phyloP scores from a whole-genome alignment of 805 yeast species.

The Saturnispora halmiae region DNA sequence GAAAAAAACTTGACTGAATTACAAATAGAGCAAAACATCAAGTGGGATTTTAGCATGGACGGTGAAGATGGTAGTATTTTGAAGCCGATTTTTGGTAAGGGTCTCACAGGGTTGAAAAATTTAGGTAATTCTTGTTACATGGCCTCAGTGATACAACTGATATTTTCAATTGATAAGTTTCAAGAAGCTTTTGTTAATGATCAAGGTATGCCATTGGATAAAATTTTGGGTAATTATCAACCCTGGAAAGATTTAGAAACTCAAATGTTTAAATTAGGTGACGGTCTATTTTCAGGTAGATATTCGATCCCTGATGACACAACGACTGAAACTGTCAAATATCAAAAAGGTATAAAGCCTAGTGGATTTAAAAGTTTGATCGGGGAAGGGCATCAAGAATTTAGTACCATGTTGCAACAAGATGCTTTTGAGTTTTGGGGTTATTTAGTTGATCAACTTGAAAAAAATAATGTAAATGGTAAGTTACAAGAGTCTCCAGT shows the following conservation, averaged over 20 bases:
- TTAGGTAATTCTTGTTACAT: slow-evolving; percentile 91
- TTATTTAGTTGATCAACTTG: slow-evolving; percentile 56
- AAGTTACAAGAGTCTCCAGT: slow-evolving; percentile 35
- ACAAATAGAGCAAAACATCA: slow-evolving; percentile 85
- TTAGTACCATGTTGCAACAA: slow-evolving; percentile 81
- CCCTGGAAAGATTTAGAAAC: slow-evolving; percentile 62
- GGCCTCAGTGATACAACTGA: slow-evolving; percentile 68
- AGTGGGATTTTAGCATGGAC: slow-evolving; percentile 85
- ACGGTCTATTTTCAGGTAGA: slow-evolving; percentile 68
- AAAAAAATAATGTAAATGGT: slow-evolving; percentile 32
- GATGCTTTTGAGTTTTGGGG: slow-evolving; percentile 88
- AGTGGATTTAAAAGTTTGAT: slow-evolving; percentile 63
- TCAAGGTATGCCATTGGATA: slow-evolving; percentile 29
- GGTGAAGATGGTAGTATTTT: slow-evolving; percentile 59
- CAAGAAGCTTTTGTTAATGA: slow-evolving; percentile 31
- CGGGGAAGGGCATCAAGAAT: slow-evolving; percentile 75
- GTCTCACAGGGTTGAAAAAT: slow-evolving; percentile 76
- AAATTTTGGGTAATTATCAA: slow-evolving; percentile 29
- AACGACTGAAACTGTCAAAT: slow-evolving; percentile 35
- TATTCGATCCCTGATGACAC: slow-evolving; percentile 52
- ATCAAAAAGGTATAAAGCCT: slow-evolving; percentile 73
- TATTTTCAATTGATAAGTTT: slow-evolving; percentile 40
- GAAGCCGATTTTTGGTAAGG: slow-evolving; percentile 62
- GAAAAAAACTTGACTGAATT: slow-evolving; percentile 85
- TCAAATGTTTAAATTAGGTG: slow-evolving; percentile 70